Base-by-base conservation (phyloP, 2,329 filamentous ascomycete genomes). In the Immersiporthe knoxdaviesiana region DNA sequence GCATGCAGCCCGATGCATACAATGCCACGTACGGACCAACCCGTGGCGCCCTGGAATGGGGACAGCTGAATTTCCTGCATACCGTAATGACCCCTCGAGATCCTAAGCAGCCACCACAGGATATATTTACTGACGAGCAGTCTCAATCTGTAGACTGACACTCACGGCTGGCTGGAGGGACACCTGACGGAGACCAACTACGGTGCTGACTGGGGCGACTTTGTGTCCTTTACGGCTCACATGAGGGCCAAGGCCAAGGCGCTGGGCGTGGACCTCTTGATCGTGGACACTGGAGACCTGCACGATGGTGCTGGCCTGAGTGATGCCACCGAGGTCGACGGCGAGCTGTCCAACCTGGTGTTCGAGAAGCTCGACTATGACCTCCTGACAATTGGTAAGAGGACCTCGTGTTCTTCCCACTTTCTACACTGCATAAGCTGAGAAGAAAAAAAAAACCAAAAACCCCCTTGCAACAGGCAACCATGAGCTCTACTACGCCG, bases 191-290 rank as follows among this genome's bases (percentile, higher is more conserved):
- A 90, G 77, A 80, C 83, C 73, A 89, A 88, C 74, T 90, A 89
- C 71, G 87, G 88, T 54, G 88, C 87, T 1, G 88, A 91, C 74
- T 90, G 88, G 87, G 88, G 88, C 32, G 88, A 91, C 75, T 90
- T 86, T 76, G 86, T 87, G 56, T 85, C 85, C 67, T 90, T 90
- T 74, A 82, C 84, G 16, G 83, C 82, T 63, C 84, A 84, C 71
- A 89, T 90, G 86, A 87, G 86, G 76, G 78, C 84, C 67, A 87
- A 85, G 73, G 88, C 88, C 4, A 79, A 80, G 27, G 80, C 83
- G 16, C 79, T 88, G 72, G 84, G 84, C 12, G 88, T 90, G 7
- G 88, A 91, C 72, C 74, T 90, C 68, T 79, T 90, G 63, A 76
- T 90, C 16, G 77, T 90, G 63, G 88, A 91, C 74, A 89, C 87